Base-by-base conservation (phyloP, 106 monocot genomes). In the Dendrobium catenatum region DNA sequence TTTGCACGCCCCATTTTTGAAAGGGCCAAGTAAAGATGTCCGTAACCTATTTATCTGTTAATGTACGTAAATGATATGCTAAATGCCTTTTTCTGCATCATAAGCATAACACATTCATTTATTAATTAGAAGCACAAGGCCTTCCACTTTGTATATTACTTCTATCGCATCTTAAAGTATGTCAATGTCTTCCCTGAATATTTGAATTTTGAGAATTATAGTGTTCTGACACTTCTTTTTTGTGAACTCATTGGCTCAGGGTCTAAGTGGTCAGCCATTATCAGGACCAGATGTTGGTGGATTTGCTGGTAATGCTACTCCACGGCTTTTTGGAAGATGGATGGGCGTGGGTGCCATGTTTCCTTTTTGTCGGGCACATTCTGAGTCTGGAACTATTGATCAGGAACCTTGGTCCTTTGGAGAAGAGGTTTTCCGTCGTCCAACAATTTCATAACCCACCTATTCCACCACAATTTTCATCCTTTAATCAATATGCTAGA, bases 221-320 rank as follows among this genome's bases (percentile, higher is more conserved):
- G 13, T 51, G 51, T 26, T 76, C 46, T 76, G 20, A 47, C 10
- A 13, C 49, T 76, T 76, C 49, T 26, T 76, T 43, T 19, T n/a
- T 33, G 74, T 16, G 24, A 75, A 74, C 42, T 68, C 19, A 46
- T 11, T 82, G 29, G 4, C 77, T 46, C 59, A 98, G 97, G 90
- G 97, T 77, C 89, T 98, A 29, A 98, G 97, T 82, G 94, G 97
- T 43, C 97, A 98, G 78, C 97, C 97, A 81, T 87, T 98, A 22
- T 92, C 97, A n/a, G 93, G 93, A 42, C 93, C 93, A 29, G 93
- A 93, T 87, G 90, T 93, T 84, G 93, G 93, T 46, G 93, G 93
- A 2, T 93, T 93, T 82, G 90, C 88, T 80, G 93, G 93, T 55
- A 85, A 93, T 85, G 93, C 93, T 58, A 88, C 90, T 27, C 86